Evolutionary conservation across 2,329 filamentous ascomycete species (phyloP).

Genomic region (Grosmannia clavigera): DNA sequence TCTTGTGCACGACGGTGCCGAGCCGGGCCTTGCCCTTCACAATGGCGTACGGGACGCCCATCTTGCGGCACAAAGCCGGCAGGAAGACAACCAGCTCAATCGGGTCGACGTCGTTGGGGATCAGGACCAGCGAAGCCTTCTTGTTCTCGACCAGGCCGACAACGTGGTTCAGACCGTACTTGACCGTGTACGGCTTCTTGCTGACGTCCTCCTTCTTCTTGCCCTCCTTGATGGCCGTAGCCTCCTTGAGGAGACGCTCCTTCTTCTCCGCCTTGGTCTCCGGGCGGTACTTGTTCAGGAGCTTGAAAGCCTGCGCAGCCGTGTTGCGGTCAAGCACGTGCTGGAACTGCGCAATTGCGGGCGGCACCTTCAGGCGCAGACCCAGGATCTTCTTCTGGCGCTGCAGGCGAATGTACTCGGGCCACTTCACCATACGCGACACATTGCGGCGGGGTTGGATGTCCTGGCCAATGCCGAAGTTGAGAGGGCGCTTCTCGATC

Average conservation of each 20-base stretch:
- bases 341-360: constrained; percentile 94
- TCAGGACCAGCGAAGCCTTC: constrained; percentile 96
- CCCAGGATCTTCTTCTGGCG: constrained; percentile 91
- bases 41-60: constrained; percentile 98
- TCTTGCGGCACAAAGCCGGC: constrained; percentile 98
- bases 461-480: constrained; percentile 98
- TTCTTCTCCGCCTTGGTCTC: constrained; percentile 99
- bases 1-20: constrained; percentile 99
- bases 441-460: constrained; percentile 95
- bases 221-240: constrained; percentile 91
- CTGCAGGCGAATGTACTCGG: constrained; percentile 97
- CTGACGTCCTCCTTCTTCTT: constrained; percentile 99
- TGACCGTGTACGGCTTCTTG: constrained; percentile 99
- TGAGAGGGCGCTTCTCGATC: constrained; percentile 93
- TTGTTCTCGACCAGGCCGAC: constrained; percentile 97
- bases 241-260: constrained; percentile 97
- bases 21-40: constrained; percentile 99
- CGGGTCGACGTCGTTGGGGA: constrained; percentile 98
- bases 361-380: constrained; percentile 96
- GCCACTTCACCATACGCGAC: constrained; percentile 98
- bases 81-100: constrained; percentile 99
- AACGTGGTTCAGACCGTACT: constrained; percentile 99
- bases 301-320: constrained; percentile 94
- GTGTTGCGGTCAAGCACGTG: constrained; percentile 94
- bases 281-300: constrained; percentile 99